Conservation (phyloP, 768 basidiomycete genomes). For the Amanita pallidorosea region DNA sequence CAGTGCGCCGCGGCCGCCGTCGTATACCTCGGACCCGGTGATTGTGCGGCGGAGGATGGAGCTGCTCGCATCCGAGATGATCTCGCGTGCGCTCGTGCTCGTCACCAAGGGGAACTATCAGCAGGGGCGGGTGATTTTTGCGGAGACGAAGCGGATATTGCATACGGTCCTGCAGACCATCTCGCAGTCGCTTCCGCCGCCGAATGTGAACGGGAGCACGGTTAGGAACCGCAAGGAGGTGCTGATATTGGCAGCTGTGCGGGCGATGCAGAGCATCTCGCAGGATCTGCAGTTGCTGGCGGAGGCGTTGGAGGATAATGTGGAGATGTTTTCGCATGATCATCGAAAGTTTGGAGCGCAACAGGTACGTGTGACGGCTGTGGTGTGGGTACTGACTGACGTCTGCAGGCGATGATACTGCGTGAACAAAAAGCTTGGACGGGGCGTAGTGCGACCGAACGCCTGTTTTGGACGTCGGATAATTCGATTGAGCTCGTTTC, state of each 20-base stretch:
- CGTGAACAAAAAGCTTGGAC: constrained; percentile 97
- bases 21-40: constrained; percentile 62
- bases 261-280: constrained; percentile 75
- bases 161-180: constrained; percentile 84
- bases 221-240: constrained; percentile 71
- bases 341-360: constrained; percentile 95
- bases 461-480: constrained; percentile 88
- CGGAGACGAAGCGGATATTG: constrained; percentile 86
- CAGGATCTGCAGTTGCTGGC: constrained; percentile 80
- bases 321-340: constrained; percentile 86
- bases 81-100: constrained; percentile 85
- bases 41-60: constrained; percentile 96
- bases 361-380: constrained; percentile 46
- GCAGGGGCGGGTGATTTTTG: constrained; percentile 85
- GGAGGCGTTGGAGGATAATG: constrained; percentile 86
- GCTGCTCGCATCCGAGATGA: constrained; percentile 94
- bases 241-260: constrained; percentile 58
- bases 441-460: constrained; percentile 80
- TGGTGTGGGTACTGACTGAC: background rate
- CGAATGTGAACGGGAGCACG: constrained; percentile 35
- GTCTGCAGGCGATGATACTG: constrained; percentile 79
- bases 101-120: constrained; percentile 86
- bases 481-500: constrained; percentile 81
- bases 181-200: constrained; percentile 58
- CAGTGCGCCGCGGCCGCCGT: constrained; percentile 25